These are phyloP conservation scores for Fusarium sp. DNA, from an alignment of 2,329 filamentous ascomycete genomes.

Conservation along the genomic window DNA sequence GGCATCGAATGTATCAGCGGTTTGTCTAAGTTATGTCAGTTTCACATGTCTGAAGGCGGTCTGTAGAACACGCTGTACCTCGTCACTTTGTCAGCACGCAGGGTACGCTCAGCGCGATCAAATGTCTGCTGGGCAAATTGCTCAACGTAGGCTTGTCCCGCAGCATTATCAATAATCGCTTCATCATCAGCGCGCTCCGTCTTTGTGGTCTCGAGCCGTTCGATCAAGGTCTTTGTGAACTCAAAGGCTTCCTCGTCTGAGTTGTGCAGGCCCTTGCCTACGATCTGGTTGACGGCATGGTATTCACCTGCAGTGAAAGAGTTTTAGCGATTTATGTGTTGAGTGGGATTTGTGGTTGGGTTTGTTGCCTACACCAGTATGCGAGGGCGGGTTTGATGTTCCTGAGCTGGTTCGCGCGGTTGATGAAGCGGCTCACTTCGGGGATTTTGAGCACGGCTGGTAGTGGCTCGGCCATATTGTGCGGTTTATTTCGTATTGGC, in stretches of 20 bases:
- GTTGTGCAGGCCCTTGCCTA: constrained; percentile 82
- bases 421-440: constrained; percentile 86
- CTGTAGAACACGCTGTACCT: constrained; percentile 62
- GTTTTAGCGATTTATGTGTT: not conserved
- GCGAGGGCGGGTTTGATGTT: constrained; percentile 86
- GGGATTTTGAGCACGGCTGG: constrained; percentile 73
- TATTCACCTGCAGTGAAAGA: constrained; percentile 76
- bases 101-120: constrained; percentile 82
- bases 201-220: constrained; percentile 78
- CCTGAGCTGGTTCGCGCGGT: constrained; percentile 86
- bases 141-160: constrained; percentile 91
- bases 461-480: constrained; percentile 72
- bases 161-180: constrained; percentile 85
- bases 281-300: constrained; percentile 92
- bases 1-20: constrained; percentile 92
- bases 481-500: not conserved
- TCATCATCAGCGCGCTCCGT: constrained; percentile 80
- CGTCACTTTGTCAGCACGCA: constrained; percentile 85
- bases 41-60: not conserved
- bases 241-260: constrained; percentile 80
- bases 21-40: constrained; percentile 71
- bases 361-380: constrained; percentile 84
- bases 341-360: not conserved
- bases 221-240: constrained; percentile 88
- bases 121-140: constrained; percentile 94